Percentiles rank a stretch among this genome's conserved stretches.
These are phyloP conservation scores for Asterochloris erici DNA, from an alignment of 139 green algal genomes.

Conservation along the genomic window DNA sequence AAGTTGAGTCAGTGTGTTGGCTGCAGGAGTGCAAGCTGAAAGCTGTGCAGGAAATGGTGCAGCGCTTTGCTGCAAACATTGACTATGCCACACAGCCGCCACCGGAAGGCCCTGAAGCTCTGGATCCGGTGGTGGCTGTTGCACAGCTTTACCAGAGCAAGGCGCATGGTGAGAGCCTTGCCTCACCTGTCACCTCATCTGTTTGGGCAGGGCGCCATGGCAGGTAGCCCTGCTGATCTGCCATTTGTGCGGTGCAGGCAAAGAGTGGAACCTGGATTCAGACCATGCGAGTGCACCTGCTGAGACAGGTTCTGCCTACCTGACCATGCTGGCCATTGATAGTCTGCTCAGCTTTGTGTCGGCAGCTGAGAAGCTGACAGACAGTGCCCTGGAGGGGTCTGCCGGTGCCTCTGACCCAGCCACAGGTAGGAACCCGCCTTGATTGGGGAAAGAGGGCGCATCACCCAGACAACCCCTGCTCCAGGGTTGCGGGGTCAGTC, in stretches of 20 bases:
- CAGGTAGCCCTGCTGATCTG: background rate
- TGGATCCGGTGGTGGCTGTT: constrained; percentile 26
- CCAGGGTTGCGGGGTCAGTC: too few relatives aligned
- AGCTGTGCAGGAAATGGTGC: constrained; percentile 33
- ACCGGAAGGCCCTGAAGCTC: constrained; percentile 21
- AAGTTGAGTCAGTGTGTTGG: background rate
- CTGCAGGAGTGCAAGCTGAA: constrained; percentile 37
- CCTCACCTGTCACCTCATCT: background rate
- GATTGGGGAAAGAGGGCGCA: background rate
- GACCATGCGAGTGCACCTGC: constrained; percentile 29
- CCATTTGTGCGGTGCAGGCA: constrained; percentile 17
- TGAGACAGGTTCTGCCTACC: constrained; percentile 33
- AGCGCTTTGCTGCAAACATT: constrained; percentile 26
- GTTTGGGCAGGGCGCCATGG: background rate
- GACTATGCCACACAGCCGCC: constrained; percentile 23
- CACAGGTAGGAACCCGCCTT: background rate
- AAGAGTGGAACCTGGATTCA: constrained; percentile 38
- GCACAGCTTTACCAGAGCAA: constrained; percentile 25
- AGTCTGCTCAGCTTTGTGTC: constrained; percentile 50
- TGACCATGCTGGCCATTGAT: constrained; percentile 61
- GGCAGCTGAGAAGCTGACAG: constrained; percentile 55
- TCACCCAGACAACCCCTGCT: too few relatives aligned
- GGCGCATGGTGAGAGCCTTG: background rate
- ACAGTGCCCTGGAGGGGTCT: constrained; percentile 31
- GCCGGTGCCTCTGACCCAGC: background rate